Conservation (phyloP, 768 basidiomycete species). For the Lactifluus piperatus region DNA sequence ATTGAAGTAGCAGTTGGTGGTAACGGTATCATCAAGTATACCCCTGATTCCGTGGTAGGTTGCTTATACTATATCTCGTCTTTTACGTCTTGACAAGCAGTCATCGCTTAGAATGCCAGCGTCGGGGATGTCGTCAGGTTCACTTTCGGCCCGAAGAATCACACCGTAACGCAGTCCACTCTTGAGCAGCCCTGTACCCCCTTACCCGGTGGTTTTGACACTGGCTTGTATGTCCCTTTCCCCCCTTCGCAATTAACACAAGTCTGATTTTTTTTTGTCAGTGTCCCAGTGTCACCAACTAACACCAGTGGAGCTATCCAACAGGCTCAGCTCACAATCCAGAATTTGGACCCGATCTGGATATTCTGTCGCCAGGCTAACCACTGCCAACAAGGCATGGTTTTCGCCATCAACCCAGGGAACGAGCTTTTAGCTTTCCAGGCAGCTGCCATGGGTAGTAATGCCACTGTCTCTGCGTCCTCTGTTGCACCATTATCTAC, state of each 20-base stretch:
- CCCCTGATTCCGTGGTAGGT: slow-evolving; percentile 31
- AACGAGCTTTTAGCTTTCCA: slow-evolving; percentile 46
- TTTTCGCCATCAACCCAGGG: slow-evolving; percentile 57
- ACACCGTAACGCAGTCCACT: slow-evolving; percentile 47
- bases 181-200: slow-evolving; percentile 41
- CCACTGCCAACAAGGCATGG: slow-evolving; percentile 57
- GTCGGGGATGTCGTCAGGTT: slow-evolving; percentile 42
- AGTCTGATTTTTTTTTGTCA: slow-evolving; percentile 27
- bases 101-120: slow-evolving; percentile 32
- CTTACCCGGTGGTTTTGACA: slow-evolving; percentile 41
- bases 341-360: slow-evolving; percentile 43
- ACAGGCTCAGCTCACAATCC: slow-evolving; percentile 35
- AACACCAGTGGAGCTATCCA: slow-evolving; percentile 37
- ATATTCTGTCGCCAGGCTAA: slow-evolving; percentile 47
- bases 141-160: slow-evolving; percentile 48
- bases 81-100: neutral
- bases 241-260: neutral
- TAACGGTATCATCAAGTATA: slow-evolving; percentile 31
- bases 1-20: slow-evolving; percentile 44
- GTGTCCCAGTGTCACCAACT: slow-evolving; percentile 38
- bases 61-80: neutral
- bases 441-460: slow-evolving; percentile 37
- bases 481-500: slow-evolving; percentile 18
- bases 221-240: slow-evolving; percentile 40
- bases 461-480: slow-evolving; percentile 13